These are phyloP conservation scores for Phycomyces nitens DNA, from an alignment of 192 early-diverging fungal genomes.

Conservation along the genomic window DNA sequence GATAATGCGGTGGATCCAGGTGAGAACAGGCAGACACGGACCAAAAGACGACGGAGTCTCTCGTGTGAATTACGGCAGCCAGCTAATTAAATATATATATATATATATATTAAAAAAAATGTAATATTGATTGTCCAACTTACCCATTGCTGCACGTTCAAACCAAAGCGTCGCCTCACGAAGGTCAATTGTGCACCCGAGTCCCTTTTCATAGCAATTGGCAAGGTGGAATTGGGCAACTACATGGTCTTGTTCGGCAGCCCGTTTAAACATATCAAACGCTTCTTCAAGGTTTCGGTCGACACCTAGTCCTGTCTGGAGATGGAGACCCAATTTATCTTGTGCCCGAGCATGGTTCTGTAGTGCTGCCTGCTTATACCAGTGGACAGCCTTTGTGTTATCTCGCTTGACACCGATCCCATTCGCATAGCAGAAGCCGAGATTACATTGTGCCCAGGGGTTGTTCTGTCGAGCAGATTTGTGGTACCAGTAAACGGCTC, in stretches of 20 bases:
- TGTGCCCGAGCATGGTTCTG: slow-evolving; percentile 56
- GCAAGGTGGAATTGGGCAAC: slow-evolving; percentile 49
- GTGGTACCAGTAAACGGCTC: slow-evolving; percentile 63
- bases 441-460: slow-evolving; percentile 81
- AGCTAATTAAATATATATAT: slow-evolving; percentile 7
- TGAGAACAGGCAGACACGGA: slow-evolving; percentile 29
- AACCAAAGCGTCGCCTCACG: slow-evolving; percentile 30
- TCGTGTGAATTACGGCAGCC: slow-evolving; percentile 30
- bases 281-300: slow-evolving; percentile 43
- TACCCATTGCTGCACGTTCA: slow-evolving; percentile 33
- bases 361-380: slow-evolving; percentile 53
- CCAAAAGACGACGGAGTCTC: slow-evolving; percentile 25
- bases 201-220: slow-evolving; percentile 48
- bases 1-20: slow-evolving; percentile 1
- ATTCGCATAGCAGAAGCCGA: slow-evolving; percentile 73
- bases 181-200: slow-evolving; percentile 27
- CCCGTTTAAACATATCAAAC: slow-evolving; percentile 53
- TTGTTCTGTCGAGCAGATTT: slow-evolving; percentile 67
- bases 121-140: too few relatives aligned
- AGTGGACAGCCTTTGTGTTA: slow-evolving; percentile 50
- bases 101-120: too few relatives aligned
- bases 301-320: slow-evolving; percentile 49
- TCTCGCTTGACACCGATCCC: slow-evolving; percentile 67
- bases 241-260: slow-evolving; percentile 64
- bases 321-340: slow-evolving; percentile 50